Evolutionary conservation across 139 green algal genomes (phyloP).

Genomic region (Microglena sp.): DNA sequence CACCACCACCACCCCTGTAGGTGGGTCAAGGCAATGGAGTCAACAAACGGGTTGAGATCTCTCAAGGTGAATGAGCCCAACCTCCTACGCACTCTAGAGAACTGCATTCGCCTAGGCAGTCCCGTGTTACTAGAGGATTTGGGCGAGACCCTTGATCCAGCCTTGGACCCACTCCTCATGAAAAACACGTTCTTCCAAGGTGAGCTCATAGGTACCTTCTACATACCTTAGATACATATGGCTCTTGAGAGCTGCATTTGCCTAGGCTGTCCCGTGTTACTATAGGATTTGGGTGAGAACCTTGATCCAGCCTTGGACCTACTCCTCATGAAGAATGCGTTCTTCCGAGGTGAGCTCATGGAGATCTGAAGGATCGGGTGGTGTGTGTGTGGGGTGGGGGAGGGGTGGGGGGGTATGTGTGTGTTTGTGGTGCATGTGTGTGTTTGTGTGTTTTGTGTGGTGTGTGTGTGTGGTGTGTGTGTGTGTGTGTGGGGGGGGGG

Average conservation of each 20-base stretch:
- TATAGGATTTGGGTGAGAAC: not conserved
- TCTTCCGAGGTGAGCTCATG: constrained; percentile 31
- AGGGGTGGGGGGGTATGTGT: too few species aligned
- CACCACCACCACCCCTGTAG: constrained; percentile 9
- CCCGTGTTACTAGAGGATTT: constrained; percentile 66
- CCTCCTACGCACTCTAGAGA: constrained; percentile 57
- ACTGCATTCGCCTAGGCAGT: constrained; percentile 50
- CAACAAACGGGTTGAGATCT: constrained; percentile 42
- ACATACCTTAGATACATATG: not conserved
- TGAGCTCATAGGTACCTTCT: constrained; percentile 1
- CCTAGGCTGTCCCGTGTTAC: not conserved
- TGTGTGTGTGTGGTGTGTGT: too few species aligned
- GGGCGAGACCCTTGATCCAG: constrained; percentile 56
- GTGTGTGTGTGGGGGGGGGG: too few species aligned
- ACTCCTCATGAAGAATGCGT: constrained; percentile 53
- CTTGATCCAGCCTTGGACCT: constrained; percentile 66
- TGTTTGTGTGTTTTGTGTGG: too few species aligned
- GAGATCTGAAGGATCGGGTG: too few species aligned
- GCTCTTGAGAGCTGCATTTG: not conserved
- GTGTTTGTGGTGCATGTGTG: too few species aligned
- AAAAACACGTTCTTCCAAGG: constrained; percentile 51
- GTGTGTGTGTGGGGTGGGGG: too few species aligned
- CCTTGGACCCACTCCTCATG: constrained; percentile 61
- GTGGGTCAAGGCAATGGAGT: constrained; percentile 70
- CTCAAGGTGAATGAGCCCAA: constrained; percentile 43